Base-by-base conservation (phyloP, 352 stramenopile species). In the Phytophthora constricta region DNA sequence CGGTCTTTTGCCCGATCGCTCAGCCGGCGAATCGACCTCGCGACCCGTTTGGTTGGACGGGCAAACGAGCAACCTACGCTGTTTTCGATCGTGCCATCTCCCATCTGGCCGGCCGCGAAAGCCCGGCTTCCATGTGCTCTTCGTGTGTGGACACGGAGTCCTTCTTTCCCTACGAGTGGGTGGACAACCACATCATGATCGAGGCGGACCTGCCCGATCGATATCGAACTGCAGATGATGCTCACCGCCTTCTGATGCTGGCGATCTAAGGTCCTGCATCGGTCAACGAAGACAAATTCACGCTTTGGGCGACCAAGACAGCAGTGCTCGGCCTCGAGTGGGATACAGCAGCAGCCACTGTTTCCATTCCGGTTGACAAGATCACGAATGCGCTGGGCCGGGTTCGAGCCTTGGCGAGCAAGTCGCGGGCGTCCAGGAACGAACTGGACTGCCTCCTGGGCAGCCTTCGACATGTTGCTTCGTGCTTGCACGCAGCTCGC, bases 361-460 rank as follows among this genome's bases (percentile, higher is more conserved):
- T 68, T 13, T 72, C 65, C 0, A 68, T 72, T 16, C 51, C 58
- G 0, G 26, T 8, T 0, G 58, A 68, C 11, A 72, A 66, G 20
- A 9, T 72, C 0, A 11, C 1, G 2, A 68, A 68, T 5, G 63
- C 56, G 31, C 31, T 5, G 31, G 5, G 5, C 5, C 31, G 31
- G 31, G 31, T 37, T 13, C 5, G 5, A 37, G 31, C 31, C 5
- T 5, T 37, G n/a, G n/a, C n/a, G n/a, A n/a, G n/a, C n/a, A n/a
- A n/a, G n/a, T n/a, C n/a, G n/a, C n/a, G n/a, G n/a, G n/a, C n/a
- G n/a, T n/a, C n/a, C n/a, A n/a, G n/a, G n/a, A n/a, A n/a, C n/a
- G n/a, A n/a, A n/a, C n/a, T n/a, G n/a, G n/a, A n/a, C n/a, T n/a
- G n/a, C n/a, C n/a, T n/a, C n/a, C n/a, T n/a, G n/a, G n/a, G n/a